Conservation (phyloP, 73 alveolate species). For the Paramecium sexaurelia region DNA sequence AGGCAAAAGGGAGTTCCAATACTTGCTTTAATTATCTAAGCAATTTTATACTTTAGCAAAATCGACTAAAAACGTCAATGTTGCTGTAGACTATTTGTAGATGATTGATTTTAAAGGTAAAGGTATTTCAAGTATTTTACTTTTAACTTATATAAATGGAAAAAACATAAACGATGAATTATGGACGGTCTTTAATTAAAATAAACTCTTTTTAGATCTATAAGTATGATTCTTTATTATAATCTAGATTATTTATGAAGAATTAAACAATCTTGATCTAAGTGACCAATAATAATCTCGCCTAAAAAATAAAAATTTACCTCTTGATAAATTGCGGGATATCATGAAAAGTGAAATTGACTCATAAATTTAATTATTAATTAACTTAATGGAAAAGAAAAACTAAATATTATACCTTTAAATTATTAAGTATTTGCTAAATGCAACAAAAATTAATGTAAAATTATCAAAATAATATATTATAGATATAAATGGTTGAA, state of each 20-base stretch:
- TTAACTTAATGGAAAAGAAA: neutral
- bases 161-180: neutral
- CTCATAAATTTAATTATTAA: neutral
- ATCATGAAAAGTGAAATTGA: slow-evolving; percentile 16
- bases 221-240: neutral
- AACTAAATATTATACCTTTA: neutral
- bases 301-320: neutral
- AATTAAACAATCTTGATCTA: neutral
- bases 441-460: neutral
- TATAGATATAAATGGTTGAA: neutral
- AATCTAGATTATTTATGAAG: neutral
- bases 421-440: neutral
- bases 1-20: neutral
- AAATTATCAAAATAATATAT: neutral
- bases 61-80: neutral
- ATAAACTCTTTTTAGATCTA: neutral
- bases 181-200: neutral
- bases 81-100: neutral
- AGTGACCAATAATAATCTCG: neutral
- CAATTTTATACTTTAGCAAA: neutral
- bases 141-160: neutral
- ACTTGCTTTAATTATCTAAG: neutral
- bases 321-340: neutral
- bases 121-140: neutral
- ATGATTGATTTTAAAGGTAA: neutral